These are phyloP conservation scores for Phytophthora ohioensis DNA, from an alignment of 352 stramenopile genomes.

Conservation along the genomic window DNA sequence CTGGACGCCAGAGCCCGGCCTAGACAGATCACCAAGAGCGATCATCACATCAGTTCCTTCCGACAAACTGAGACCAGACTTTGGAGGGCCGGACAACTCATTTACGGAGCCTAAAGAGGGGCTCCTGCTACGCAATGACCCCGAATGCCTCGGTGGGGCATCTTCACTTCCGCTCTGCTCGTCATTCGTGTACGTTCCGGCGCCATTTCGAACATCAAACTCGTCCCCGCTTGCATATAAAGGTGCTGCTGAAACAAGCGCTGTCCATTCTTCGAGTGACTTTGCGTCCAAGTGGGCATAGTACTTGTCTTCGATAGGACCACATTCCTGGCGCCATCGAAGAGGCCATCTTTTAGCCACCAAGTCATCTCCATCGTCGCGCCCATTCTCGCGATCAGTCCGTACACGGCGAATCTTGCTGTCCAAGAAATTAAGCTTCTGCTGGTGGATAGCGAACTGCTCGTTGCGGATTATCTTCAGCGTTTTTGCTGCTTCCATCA, in stretches of 20 bases:
- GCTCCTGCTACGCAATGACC: conserved; percentile 20
- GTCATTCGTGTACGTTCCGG: conserved; percentile 37
- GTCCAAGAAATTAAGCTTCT: conserved; percentile 70
- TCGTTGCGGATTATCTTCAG: conserved; percentile 81
- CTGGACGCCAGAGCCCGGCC: conserved; percentile 37
- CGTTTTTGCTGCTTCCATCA: conserved; percentile 77
- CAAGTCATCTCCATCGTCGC: conserved; percentile 23
- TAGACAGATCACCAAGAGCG: conserved; percentile 63
- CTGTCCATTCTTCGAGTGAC: conserved; percentile 80
- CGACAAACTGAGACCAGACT: conserved; percentile 66
- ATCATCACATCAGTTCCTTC: conserved; percentile 86
- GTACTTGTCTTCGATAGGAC: conserved; percentile 68
- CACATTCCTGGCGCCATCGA: conserved; percentile 83
- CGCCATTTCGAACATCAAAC: conserved; percentile 46
- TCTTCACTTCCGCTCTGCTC: conserved; percentile 42
- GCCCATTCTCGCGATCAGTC: conserved; percentile 36
- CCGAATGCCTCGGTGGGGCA: conserved; percentile 8
- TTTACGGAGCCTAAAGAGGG: conserved; percentile 38
- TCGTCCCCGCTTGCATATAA: conserved; percentile 72
- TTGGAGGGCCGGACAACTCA: conserved; percentile 28
- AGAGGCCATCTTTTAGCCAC: conserved; percentile 61
- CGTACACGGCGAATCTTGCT: conserved; percentile 67
- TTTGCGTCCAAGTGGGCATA: conserved; percentile 69
- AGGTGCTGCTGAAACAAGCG: conserved; percentile 73
- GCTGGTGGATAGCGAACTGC: conserved; percentile 75